Base-by-base conservation (phyloP, 2,329 filamentous ascomycete genomes). In the Chalaropsis ovoidea region DNA sequence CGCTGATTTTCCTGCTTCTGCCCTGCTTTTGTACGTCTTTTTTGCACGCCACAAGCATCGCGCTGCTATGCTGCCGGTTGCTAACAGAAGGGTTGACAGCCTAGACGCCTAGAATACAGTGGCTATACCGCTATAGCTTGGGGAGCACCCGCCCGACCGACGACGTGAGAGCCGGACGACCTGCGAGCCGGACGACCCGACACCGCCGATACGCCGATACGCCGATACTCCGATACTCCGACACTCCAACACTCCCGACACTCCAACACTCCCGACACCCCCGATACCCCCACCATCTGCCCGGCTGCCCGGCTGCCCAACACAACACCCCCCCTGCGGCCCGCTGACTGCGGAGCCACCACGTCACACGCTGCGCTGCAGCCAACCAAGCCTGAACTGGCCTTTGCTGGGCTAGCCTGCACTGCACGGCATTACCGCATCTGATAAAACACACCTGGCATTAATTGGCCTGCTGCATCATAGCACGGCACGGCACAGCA, bases 381-480 rank as follows among this genome's bases (percentile, higher is more conserved):
- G n/a, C n/a, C n/a, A n/a, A n/a, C n/a, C n/a, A n/a, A n/a, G 35
- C 35, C 35, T 10, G 8, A 39, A 39, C 3, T 39, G 35, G 35
- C 35, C 35, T 39, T 39, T 39, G 35, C 35, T 39, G 35, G 5
- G 11, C 22, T 24, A 3, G 47, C 7, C 47, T 52, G 47, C 11
- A 52, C 11, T 52, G 22, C 35, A 39, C 43, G 15, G 5, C 15
- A 47, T 47, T 19, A 47, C 22, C 31, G 54, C 54, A 35, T 35
- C 54, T 58, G 31, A 58, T 58, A 58, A 19, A 58, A 58, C 54
- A 58, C 54, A 58, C 54, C 54, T 58, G 54, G 54, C 54, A 35
- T 58, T 22, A 24, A n/a, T n/a, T 58, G 19, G 47, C 22, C 24
- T 19, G 47, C 52, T 56, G 52, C 27, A 19, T 47, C 43, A 47